A percentile compares a stretch with the other conserved stretches of the same genome.
These are phyloP conservation scores for Coniophora puteana DNA, from an alignment of 1,284 basidiomycete genomes.

Conservation along the genomic window DNA sequence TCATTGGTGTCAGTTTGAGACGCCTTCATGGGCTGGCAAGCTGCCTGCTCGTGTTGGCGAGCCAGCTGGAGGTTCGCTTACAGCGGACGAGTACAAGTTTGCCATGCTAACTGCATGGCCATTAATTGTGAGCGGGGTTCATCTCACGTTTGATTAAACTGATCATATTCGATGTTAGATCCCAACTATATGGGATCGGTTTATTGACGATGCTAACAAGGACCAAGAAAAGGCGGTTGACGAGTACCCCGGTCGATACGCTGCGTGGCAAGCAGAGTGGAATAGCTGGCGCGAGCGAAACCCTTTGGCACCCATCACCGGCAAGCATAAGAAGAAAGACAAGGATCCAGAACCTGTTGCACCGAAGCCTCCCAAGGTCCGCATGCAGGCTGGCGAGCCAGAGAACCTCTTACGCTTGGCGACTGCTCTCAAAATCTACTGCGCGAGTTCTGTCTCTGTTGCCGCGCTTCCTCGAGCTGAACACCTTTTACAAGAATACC, in stretches of 20 bases:
- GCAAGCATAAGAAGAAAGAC: slow-evolving; percentile 4
- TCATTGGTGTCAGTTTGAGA: slow-evolving; percentile 1
- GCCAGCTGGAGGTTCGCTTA: slow-evolving; percentile 6
- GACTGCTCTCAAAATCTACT: slow-evolving; percentile 15
- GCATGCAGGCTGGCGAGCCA: slow-evolving; percentile 14
- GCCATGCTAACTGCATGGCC: slow-evolving; percentile 1
- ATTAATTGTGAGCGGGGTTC: slow-evolving; percentile 4
- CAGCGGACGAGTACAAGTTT: slow-evolving; percentile 14
- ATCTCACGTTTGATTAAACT: not conserved
- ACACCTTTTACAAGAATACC: slow-evolving; percentile 14
- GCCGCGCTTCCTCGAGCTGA: slow-evolving; percentile 6
- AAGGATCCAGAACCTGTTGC: slow-evolving; percentile 6
- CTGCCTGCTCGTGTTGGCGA: slow-evolving; percentile 3
- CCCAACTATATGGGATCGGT: slow-evolving; percentile 17
- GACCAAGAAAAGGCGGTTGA: not conserved
- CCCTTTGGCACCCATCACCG: not conserved
- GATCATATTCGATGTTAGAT: no score
- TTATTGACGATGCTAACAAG: slow-evolving; percentile 1
- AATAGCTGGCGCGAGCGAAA: slow-evolving; percentile 1
- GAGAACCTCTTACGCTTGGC: slow-evolving; percentile 14
- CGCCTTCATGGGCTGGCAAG: slow-evolving; percentile 2
- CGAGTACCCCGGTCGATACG: not conserved
- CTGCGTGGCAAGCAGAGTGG: not conserved
- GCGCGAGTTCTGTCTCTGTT: slow-evolving; percentile 9
- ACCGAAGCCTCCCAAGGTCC: slow-evolving; percentile 7